phyloP scores from a whole-genome alignment of 2,329 filamentous ascomycete species.

The Shiraia bambusicola region DNA sequence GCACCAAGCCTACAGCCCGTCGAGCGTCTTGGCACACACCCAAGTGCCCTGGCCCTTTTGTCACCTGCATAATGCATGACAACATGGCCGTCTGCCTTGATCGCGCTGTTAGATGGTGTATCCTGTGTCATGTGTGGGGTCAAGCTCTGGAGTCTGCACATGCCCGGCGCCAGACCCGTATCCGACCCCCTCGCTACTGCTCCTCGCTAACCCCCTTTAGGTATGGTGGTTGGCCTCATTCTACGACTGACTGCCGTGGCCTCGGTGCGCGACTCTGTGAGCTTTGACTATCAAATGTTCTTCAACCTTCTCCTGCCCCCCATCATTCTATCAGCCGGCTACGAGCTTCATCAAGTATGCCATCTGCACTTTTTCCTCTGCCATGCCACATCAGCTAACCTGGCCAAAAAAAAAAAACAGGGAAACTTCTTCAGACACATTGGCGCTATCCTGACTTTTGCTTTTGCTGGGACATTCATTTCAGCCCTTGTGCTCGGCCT shows the following conservation, averaged over 20 bases:
- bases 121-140: slow-evolving; percentile 14
- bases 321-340: slow-evolving; percentile 95
- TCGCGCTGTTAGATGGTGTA: slow-evolving; percentile 8
- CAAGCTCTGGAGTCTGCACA: slow-evolving; percentile 11
- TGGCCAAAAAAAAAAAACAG: too few relatives aligned
- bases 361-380: background rate
- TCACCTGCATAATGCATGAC: slow-evolving; percentile 12
- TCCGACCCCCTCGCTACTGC: slow-evolving; percentile 16
- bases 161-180: slow-evolving; percentile 16
- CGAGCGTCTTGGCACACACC: slow-evolving; percentile 2
- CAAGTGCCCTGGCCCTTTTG: background rate
- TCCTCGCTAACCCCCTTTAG: slow-evolving; percentile 51
- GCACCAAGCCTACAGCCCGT: background rate
- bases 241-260: slow-evolving; percentile 79
- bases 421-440: slow-evolving; percentile 99
- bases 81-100: slow-evolving; percentile 5
- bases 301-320: slow-evolving; percentile 98
- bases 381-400: slow-evolving; percentile 4
- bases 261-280: slow-evolving; percentile 85
- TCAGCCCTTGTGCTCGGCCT: slow-evolving; percentile 92
- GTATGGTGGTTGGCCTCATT: slow-evolving; percentile 91
- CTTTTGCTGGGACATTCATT: slow-evolving; percentile 94
- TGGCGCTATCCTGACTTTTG: slow-evolving; percentile 94
- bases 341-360: slow-evolving; percentile 83
- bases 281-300: slow-evolving; percentile 99